phyloP scores from a whole-genome alignment of 495 filamentous ascomycete species.

The Wilcoxina mikolae region DNA sequence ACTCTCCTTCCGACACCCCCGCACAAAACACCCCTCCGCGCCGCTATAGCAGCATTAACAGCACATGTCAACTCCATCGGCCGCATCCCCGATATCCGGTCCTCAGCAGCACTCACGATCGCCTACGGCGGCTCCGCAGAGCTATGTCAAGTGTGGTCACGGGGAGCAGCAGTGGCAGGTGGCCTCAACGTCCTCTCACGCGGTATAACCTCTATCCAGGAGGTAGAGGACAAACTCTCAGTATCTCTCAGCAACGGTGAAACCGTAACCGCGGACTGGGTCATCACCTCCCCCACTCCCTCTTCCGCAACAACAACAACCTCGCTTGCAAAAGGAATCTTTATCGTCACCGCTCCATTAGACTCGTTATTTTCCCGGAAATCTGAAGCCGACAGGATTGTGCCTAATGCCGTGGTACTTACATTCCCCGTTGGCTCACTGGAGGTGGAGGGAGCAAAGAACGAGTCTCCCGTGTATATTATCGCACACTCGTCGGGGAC shows the following conservation, averaged over 20 bases:
- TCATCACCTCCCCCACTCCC: conserved; percentile 3
- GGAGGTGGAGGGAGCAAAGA: not conserved
- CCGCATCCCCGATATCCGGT: conserved; percentile 24
- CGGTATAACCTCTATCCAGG: conserved; percentile 33
- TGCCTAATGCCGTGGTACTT: conserved; percentile 13
- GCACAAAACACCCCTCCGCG: conserved; percentile 43
- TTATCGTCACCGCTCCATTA: conserved; percentile 4
- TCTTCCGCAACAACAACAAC: conserved; percentile 3
- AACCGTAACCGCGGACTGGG: conserved; percentile 12
- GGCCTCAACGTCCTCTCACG: conserved; percentile 74
- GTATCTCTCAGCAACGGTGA: conserved; percentile 15
- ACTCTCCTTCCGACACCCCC: conserved; percentile 52
- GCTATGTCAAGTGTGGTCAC: conserved; percentile 80
- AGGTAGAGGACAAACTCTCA: not conserved
- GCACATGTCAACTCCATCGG: conserved; percentile 78
- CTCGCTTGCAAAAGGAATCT: conserved; percentile 6
- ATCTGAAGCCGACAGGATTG: conserved; percentile 17
- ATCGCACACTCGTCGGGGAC: conserved; percentile 11
- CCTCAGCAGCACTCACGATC: conserved; percentile 24
- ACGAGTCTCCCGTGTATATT: conserved; percentile 15
- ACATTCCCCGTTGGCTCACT: conserved; percentile 9
- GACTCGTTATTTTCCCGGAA: conserved; percentile 15
- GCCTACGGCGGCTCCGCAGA: conserved; percentile 81
- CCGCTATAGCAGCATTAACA: conserved; percentile 53
- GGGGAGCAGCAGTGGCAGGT: conserved; percentile 82